Evolutionary conservation across 176 grass and related monocot species (phyloP), one percentile per base, ranked within the genome.

Genomic region (Cocos nucifera): DNA sequence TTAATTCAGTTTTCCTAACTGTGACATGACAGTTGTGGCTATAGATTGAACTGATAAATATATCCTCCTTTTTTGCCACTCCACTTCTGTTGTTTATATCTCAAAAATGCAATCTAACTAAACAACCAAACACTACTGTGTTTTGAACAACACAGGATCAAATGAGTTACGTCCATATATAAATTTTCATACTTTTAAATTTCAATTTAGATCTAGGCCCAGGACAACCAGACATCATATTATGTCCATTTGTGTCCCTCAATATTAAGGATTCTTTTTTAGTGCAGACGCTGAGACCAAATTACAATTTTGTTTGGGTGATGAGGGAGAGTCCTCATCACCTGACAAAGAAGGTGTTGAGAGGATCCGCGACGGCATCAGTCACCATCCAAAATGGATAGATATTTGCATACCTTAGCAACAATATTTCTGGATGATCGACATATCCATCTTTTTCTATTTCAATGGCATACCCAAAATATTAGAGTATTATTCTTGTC

Each of bases 371-470:
- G 75, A 76, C 22, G 70, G 55, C 76, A 73, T 63, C 72, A 64
- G 80, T 88, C 64, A 58, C 59, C 70, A 56, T 94, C 10, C 56
- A 78, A 65, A 84, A 73, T 83, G 49, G 76, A 63, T 64, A 88
- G 76, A 88, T 72, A 75, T 84, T 54, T 84, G 71, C 35, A 81
- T 39, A 81, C 73, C 53, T 44, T 85, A 74, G 84, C 80, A 82
- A 71, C 72, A 78, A 85, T 74, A 83, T 88, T 67, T 16, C 54
- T 69, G 68, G 15, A 67, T 57, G 68, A 49, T 51, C 75, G 70
- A 78, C 71, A 88, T 80, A 74, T 67, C 35, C 60, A 61, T 14
- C 10, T 44, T 24, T 56, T 76, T 79, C 60, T 70, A 22, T 72
- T 78, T 58, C 75, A 69, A 44, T 44, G 35, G 35, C 14, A 44